phyloP scores from a whole-genome alignment of 2,329 filamentous ascomycete species.

The Acarospora socialis region DNA sequence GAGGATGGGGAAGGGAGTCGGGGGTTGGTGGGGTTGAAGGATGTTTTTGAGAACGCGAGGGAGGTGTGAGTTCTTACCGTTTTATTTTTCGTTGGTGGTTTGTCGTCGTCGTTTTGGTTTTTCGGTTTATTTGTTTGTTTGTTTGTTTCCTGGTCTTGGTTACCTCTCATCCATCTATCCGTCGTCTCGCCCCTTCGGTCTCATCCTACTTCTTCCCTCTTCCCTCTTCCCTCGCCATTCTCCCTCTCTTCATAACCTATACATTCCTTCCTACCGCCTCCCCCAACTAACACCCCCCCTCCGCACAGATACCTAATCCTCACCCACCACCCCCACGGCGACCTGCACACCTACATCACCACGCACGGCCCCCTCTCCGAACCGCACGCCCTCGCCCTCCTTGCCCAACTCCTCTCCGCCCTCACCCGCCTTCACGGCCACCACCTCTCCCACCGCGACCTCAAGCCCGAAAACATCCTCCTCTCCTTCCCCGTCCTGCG shows the following conservation, averaged over 20 bases:
- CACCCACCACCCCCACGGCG: conserved; percentile 74
- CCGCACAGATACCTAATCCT: conserved; percentile 73
- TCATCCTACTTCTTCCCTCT: no score
- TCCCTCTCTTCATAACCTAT: no score
- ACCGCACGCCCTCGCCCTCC: conserved; percentile 67
- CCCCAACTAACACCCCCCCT: conserved; percentile 17
- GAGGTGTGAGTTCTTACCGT: conserved; percentile 56
- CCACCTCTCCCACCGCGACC: conserved; percentile 87
- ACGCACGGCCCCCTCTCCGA: conserved; percentile 60
- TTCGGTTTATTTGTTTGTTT: conserved; percentile 6
- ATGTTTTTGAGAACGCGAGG: conserved; percentile 94
- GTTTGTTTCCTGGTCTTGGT: neutral
- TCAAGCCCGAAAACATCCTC: conserved; percentile 95
- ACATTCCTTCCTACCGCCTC: no score
- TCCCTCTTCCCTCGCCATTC: no score
- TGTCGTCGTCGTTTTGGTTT: conserved; percentile 12
- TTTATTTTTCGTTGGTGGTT: neutral
- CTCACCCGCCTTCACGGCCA: conserved; percentile 87
- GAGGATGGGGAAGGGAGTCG: no score
- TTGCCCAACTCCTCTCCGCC: conserved; percentile 85
- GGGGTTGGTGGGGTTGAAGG: conserved; percentile 85
- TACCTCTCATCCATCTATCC: no score
- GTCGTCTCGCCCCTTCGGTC: no score
- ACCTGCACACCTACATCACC: conserved; percentile 79
- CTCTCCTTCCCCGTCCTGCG: no score